Base-by-base conservation (phyloP, 2,329 filamentous ascomycete species). In the Cladosporium sp. region DNA sequence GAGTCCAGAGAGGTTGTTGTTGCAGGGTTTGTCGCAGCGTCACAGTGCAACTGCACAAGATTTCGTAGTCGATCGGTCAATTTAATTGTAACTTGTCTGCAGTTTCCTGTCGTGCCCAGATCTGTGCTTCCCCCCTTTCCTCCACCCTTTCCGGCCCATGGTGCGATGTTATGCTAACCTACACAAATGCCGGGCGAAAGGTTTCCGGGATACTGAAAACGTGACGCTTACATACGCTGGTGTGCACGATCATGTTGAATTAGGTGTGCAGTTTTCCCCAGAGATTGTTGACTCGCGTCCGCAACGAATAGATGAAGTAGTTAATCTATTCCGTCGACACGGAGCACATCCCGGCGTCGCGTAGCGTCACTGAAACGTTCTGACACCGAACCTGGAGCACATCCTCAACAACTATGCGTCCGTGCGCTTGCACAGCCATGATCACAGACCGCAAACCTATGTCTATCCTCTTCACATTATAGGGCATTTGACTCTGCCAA, bases 361-460 rank as follows among this genome's bases (percentile, higher is more conserved):
- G 30, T 38, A 41, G 32, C 55, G 52, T 21, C 41, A 30, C 34
- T 58, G 55, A 58, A 58, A 58, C 55, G 34, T 24, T 14, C 34
- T 36, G 24, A 58, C 34, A 58, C 15, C 11, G n/a, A 28, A 47
- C n/a, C 38, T 44, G 24, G 49, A 32, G 51, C 28, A 30, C 28
- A 30, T 30, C 18, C 52, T 34, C 52, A 55, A 55, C 52, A 21
- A 55, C 28, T 55, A 10, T 15, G 1, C n/a, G 52, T 14, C 47
- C 47, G 30, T 38, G 49, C 47, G 32, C 47, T 63, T 63, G 60
- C 60, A 63, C 60, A 63, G 60, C 60, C 60, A 54, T 54, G 12
- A 41, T 63, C 60, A 55, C 60, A 63, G 60, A 63, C 60, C 30
- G 7, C 28, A 21, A 10, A 34, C 15, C 52, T 55, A n/a, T 6